phyloP scores from a whole-genome alignment of 2,329 filamentous ascomycete species.

The Aphanoascus verrucosus region DNA sequence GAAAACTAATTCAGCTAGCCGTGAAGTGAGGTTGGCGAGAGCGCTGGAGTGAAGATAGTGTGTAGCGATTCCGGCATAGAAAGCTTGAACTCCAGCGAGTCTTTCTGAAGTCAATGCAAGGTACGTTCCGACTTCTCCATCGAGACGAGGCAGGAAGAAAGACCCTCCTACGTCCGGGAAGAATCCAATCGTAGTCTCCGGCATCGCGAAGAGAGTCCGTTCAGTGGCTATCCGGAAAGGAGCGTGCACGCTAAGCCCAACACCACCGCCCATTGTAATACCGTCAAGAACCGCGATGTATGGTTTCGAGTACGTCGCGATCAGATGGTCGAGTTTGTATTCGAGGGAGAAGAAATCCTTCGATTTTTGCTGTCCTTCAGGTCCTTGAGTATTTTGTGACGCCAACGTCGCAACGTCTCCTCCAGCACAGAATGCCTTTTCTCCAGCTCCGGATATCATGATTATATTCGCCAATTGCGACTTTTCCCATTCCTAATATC shows the following conservation, averaged over 20 bases:
- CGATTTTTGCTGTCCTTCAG: conserved; percentile 62
- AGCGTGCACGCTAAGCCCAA: conserved; percentile 86
- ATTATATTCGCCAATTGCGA: conserved; percentile 89
- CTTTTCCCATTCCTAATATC: conserved; percentile 69
- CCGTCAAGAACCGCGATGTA: conserved; percentile 96
- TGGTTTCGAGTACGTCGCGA: conserved; percentile 86
- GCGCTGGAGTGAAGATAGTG: conserved; percentile 92
- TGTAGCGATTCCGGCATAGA: conserved; percentile 85
- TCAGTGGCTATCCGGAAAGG: conserved; percentile 96
- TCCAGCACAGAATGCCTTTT: conserved; percentile 80
- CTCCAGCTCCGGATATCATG: conserved; percentile 80
- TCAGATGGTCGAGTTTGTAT: conserved; percentile 92
- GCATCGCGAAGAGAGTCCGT: conserved; percentile 93
- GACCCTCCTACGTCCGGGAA: conserved; percentile 96
- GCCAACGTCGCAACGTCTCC: conserved; percentile 81
- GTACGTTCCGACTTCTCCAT: conserved; percentile 80
- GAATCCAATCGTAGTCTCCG: conserved; percentile 95
- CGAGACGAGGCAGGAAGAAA: conserved; percentile 86
- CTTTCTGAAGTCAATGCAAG: conserved; percentile 82
- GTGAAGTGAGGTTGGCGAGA: conserved; percentile 67
- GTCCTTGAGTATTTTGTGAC: conserved; percentile 53
- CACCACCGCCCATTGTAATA: conserved; percentile 95
- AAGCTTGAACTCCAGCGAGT: conserved; percentile 70
- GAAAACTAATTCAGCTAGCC: conserved; percentile 82
- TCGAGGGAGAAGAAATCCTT: conserved; percentile 83